Evolutionary conservation across 2,329 filamentous ascomycete species (phyloP), one percentile per base, ranked within the genome.

Genomic region (Sclerotinia nivalis): DNA sequence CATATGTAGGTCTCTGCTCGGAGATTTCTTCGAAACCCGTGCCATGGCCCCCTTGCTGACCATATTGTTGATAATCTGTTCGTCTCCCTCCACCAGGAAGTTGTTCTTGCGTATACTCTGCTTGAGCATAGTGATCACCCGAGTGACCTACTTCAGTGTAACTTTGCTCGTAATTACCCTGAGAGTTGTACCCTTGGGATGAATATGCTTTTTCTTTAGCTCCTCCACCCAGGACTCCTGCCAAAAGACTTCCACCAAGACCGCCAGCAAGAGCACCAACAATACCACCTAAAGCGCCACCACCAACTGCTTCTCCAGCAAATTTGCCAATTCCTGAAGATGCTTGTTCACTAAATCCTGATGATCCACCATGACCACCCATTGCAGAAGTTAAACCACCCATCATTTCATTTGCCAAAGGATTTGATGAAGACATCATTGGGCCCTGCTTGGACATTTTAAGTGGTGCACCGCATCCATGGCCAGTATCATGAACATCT

Each of bases 401-500:
- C 69, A 89, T 82, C 70, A 90, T 85, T 58, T 84, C 85, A 64
- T 82, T 83, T 18, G 87, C 88, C 20, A 52, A n/a, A 28, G 37
- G n/a, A 45, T 50, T 66, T 1, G 68, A 69, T 0, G 68, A 66
- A 65, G 68, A 49, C 76, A 87, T 86, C 76, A 87, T 84, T 54
- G 82, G 84, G 70, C 85, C 80, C 18, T 81, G 81, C 80, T 91
- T 93, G 72, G 89, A 88, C 87, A 96, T 91, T 73, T 89, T 87
- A 15, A 97, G 84, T 22, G 88, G 88, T 80, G 93, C 93, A 71
- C 92, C 89, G 71, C 82, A 84, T 77, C 93, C 97, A 78, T 97
- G 93, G 8, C 94, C 94, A 66, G 87, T 89, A 80, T 97, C 93
- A 22, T 93, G 82, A 15, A 95, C 90, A 40, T 92, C 93, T 75